Conservation (phyloP, 441 rosid genomes). For the Euphorbia schlechtendalii region DNA sequence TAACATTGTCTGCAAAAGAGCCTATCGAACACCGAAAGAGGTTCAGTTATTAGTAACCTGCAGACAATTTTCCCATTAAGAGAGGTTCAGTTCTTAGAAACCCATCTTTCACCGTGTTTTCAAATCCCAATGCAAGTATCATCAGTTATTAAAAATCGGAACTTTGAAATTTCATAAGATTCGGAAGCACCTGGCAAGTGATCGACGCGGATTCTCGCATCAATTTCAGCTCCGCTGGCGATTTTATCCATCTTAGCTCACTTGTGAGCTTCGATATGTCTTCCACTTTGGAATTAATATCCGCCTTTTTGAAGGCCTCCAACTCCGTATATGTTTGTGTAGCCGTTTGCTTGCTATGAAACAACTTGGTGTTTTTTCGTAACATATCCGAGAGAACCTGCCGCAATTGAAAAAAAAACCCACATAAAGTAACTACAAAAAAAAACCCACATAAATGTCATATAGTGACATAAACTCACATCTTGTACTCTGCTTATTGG, state of each 20-base stretch:
- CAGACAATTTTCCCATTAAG: conserved; percentile 6
- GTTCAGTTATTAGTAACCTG: conserved; percentile 4
- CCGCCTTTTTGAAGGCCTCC: conserved; percentile 58
- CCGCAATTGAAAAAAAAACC: conserved; percentile 26
- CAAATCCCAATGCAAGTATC: not conserved
- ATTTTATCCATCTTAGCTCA: conserved; percentile 73
- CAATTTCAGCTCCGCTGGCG: conserved; percentile 76
- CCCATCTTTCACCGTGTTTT: not conserved
- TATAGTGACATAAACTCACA: conserved; percentile 47
- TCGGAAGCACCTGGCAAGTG: conserved; percentile 80
- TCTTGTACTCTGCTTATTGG: conserved; percentile 58
- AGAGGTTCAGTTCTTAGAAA: conserved; percentile 1
- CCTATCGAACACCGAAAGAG: conserved; percentile 34
- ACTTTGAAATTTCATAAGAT: not conserved
- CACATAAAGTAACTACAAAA: too few species aligned
- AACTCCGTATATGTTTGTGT: conserved; percentile 46
- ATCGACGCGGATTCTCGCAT: conserved; percentile 95
- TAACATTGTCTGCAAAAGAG: conserved; percentile 88
- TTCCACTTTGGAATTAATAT: conserved; percentile 48
- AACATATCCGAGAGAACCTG: conserved; percentile 89
- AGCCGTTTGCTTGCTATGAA: conserved; percentile 70
- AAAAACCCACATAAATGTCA: too few species aligned
- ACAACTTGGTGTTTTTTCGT: conserved; percentile 57
- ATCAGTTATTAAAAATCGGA: not conserved
- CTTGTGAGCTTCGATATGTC: conserved; percentile 56